phyloP scores from a whole-genome alignment of 2,329 filamentous ascomycete genomes.

The Calonectria pteridis region DNA sequence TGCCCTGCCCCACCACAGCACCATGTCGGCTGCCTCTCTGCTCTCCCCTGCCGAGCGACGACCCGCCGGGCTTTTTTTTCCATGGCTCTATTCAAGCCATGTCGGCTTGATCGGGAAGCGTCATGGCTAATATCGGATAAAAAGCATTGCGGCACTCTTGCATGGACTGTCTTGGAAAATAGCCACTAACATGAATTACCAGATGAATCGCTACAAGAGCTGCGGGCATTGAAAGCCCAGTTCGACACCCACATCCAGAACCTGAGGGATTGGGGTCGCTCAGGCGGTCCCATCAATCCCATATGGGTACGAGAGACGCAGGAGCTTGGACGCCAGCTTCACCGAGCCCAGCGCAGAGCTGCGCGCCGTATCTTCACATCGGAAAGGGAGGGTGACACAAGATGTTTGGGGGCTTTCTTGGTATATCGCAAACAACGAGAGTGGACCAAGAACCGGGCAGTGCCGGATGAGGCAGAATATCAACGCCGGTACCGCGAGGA shows the following conservation, averaged over 20 bases:
- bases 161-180: background rate
- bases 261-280: constrained; percentile 67
- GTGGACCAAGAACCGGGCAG: constrained; percentile 42
- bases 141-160: background rate
- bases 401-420: constrained; percentile 69
- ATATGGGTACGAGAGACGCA: constrained; percentile 68
- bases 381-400: constrained; percentile 59
- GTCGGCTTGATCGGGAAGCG: background rate
- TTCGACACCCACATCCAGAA: constrained; percentile 62
- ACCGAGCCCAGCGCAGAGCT: constrained; percentile 69
- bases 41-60: background rate
- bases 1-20: constrained; percentile 1
- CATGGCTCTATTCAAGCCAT: background rate
- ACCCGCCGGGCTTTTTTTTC: background rate
- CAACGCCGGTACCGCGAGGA: constrained; percentile 59
- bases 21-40: constrained; percentile 11
- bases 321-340: constrained; percentile 62
- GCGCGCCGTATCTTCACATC: constrained; percentile 67
- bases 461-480: constrained; percentile 49
- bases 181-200: constrained; percentile 31
- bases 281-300: constrained; percentile 67
- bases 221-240: constrained; percentile 58
- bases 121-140: constrained; percentile 21
- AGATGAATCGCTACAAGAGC: constrained; percentile 67
- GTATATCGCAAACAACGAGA: constrained; percentile 63